phyloP scores from a whole-genome alignment of 306 rosid species.

The Acacia crassicarpa region DNA sequence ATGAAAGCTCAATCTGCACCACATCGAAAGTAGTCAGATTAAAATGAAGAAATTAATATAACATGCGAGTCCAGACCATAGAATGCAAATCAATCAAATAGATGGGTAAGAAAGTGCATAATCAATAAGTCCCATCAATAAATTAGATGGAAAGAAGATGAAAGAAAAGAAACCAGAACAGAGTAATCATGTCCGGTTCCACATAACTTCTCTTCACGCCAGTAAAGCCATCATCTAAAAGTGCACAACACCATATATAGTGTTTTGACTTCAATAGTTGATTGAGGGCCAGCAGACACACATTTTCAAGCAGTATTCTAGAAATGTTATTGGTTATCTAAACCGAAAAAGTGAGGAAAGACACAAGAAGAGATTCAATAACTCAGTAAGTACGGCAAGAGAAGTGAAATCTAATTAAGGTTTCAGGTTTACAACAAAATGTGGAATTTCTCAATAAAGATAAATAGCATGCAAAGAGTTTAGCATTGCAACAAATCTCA shows the following conservation, averaged over 20 bases:
- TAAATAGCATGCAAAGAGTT: neutral
- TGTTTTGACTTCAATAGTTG: neutral
- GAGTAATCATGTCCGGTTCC: neutral
- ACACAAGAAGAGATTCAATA: neutral
- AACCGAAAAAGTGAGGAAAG: neutral
- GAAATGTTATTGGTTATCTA: neutral
- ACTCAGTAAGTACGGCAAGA: neutral
- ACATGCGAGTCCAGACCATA: neutral
- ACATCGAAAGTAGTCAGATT: neutral
- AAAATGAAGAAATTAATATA: neutral
- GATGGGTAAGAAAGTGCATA: neutral
- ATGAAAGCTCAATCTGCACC: slow-evolving; percentile 1
- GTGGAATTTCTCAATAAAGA: neutral
- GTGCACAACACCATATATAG: neutral
- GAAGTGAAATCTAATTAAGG: neutral
- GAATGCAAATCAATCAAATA: neutral
- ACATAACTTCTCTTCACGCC: neutral
- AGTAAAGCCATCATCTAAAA: neutral
- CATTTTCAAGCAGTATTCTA: neutral
- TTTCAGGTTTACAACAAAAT: neutral
- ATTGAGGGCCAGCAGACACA: neutral
- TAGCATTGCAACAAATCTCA: neutral
- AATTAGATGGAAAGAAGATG: neutral
- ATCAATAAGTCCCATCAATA: neutral
- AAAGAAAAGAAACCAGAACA: neutral